Evolutionary conservation across 1,284 basidiomycete species (phyloP), one percentile per base, ranked within the genome.

Genomic region (Ustilago bromivora): DNA sequence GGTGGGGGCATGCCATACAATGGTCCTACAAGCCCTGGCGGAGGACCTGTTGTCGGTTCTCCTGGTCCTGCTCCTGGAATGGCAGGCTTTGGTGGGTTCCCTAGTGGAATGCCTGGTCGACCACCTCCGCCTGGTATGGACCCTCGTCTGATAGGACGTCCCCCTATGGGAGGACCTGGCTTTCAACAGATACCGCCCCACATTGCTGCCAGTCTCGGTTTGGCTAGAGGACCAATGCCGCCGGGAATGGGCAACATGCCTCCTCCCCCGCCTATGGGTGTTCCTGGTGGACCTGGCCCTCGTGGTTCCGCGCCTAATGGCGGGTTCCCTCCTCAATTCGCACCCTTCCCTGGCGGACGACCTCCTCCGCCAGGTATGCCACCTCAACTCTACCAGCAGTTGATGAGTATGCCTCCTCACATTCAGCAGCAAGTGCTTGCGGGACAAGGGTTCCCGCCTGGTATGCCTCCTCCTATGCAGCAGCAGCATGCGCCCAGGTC

Each of bases 361-460:
- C 63, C 63, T 4, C 66, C 69, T 34, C 77, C 79, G 40, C 76
- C 76, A 4, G 77, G 77, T 6, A 76, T 82, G 65, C 81, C 81
- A 32, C 77, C 78, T 19, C 81, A 82, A 57, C 46, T 82, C 40
- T 81, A 82, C 67, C 81, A 82, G 66, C 81, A 82, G 54, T 61
- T 82, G 57, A 82, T 82, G 81, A 69, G 60, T 61, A 69, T 82
- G 61, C 81, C 81, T 9, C 81, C 81, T 34, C 81, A 82, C 58
- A 78, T 81, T 35, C 81, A 82, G 62, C 79, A 81, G 63, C 80
- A 82, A 49, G 60, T 81, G 15, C 52, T 82, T 28, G 63, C 76
- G 3, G 71, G 69, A 3, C 69, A 73, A 28, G 65, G 57, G 4
- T 75, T 71, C 62, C 60, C 68, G 4, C 66, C 69, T 13, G 71